Base-by-base conservation (phyloP, 306 rosid genomes). In the Quercus gilva region DNA sequence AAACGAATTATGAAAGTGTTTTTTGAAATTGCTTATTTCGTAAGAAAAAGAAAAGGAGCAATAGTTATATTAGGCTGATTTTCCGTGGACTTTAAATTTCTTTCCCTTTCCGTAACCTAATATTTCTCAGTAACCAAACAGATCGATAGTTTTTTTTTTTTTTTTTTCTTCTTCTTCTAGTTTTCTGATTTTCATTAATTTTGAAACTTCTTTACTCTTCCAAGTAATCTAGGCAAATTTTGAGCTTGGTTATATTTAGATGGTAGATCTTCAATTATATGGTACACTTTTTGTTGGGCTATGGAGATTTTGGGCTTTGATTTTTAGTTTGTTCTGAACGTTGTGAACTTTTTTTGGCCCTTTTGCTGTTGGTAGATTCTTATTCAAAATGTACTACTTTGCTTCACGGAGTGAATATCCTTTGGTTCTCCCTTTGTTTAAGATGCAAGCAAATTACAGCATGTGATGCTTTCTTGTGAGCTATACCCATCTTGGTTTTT, bases 391-490 rank as follows among this genome's bases (percentile, higher is more conserved):
- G 56, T 80, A 77, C 65, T 59, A 77, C 92, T 88, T 90, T 88
- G 89, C 90, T 88, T 92, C 72, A 37, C 82, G 85, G 78, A 53
- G 74, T 80, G 80, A 75, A 82, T 84, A 85, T 80, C 83, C 80
- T 72, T 75, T 79, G 77, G 84, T 94, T 89, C 91, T 81, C 37
- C 75, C 56, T 80, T 68, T 81, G 77, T 76, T 79, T 76, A 75
- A 71, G 26, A 59, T 72, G 76, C 79, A 80, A 78, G 89, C 75
- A 72, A 77, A 73, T 77, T 75, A 29, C 71, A 69, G 84, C 89
- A 89, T 85, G 87, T 85, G 97, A 91, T 92, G 89, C 94, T 87
- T 92, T 81, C 93, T 89, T 94, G 92, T 76, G 84, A 85, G 73
- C 75, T 67, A 80, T 83, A 87, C 85, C 83, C 81, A 83, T 82